Conservation (phyloP, 164 flowering plant genomes). For the Tetrastigma voinierianum region DNA sequence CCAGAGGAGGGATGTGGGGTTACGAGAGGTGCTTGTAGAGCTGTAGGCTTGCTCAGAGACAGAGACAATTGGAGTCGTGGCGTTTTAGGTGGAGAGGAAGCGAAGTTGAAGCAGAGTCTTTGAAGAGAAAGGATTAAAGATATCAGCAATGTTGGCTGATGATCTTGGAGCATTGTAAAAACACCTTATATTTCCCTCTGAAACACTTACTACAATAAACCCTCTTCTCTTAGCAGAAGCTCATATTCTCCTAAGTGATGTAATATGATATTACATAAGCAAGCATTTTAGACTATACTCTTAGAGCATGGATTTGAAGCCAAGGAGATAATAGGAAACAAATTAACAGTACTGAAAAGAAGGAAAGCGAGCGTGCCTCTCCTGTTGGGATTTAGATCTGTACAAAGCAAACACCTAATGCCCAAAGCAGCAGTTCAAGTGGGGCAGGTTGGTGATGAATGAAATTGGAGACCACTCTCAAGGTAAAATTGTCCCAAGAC, state of each 20-base stretch:
- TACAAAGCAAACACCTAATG: background rate
- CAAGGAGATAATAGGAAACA: constrained; percentile 12
- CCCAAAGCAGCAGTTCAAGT: constrained; percentile 8
- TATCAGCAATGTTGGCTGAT: constrained; percentile 71
- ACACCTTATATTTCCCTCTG: constrained; percentile 86
- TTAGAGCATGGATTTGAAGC: constrained; percentile 61
- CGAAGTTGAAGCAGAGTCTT: constrained; percentile 70
- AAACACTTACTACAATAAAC: constrained; percentile 71
- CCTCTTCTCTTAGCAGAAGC: constrained; percentile 77
- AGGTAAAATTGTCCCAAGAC: no score
- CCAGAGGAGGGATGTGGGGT: constrained; percentile 81
- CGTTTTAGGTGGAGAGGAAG: constrained; percentile 37
- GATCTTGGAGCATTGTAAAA: constrained; percentile 87
- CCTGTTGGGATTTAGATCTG: constrained; percentile 1
- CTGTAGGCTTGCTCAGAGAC: constrained; percentile 68
- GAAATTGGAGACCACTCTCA: no score
- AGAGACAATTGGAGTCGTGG: constrained; percentile 23
- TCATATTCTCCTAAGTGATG: constrained; percentile 75
- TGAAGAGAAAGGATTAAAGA: constrained; percentile 63
- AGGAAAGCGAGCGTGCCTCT: constrained; percentile 34
- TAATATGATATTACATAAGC: constrained; percentile 82
- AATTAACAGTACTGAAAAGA: constrained; percentile 42
- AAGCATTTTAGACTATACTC: constrained; percentile 72
- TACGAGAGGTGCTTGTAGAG: constrained; percentile 81
- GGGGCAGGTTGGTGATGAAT: background rate